Base-by-base conservation (phyloP, 192 early-diverging fungal species). In the Podila verticillata region DNA sequence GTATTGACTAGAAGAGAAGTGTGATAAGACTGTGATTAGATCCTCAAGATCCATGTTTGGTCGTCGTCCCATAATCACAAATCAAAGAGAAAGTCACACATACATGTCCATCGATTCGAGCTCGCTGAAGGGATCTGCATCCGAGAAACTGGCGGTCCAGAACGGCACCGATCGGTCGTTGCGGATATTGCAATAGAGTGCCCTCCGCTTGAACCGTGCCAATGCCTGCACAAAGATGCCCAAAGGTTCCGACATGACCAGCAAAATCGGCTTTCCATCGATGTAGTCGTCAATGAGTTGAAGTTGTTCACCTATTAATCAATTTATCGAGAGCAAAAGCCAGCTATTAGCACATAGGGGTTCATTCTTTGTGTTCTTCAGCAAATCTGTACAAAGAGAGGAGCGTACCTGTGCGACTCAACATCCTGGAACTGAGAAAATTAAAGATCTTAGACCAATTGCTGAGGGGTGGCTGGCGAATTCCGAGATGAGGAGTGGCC, bases 401-500 rank as follows among this genome's bases (percentile, higher is more conserved):
- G 24, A 0, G 28, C 28, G 30, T 81, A 82, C 87, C 89, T 65
- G 86, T 79, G 22, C 84, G 84, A 48, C 86, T 86, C 28, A 89
- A 48, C 44, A 89, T 65, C 5, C 57, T 48, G 7, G 84, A 73
- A 31, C 81, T 74, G 3, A 84, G 4, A 48, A 62, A 88, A 59
- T 86, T 89, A 35, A 84, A 81, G 10, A 84, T 5, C 47, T 70
- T 81, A 7, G 69, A 66, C 13, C 68, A 65, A 0, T 39, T 57
- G 10, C 75, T 73, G 30, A 24, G 10, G 0, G 74, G 22, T 2
- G 84, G 84, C 36, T 58, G 54, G n/a, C 70, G 54, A 26, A 87
- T 82, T 0, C 89, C 89, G 60, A 90, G 64, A 64, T 90, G 89
- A 17, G 89, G 89, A 35, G 89, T 89, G 4, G 88, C 89, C 81